A percentile compares a stretch with the other conserved stretches of the same genome.
These are phyloP conservation scores for Casuarina glauca DNA, from an alignment of 306 rosid genomes.

Conservation along the genomic window DNA sequence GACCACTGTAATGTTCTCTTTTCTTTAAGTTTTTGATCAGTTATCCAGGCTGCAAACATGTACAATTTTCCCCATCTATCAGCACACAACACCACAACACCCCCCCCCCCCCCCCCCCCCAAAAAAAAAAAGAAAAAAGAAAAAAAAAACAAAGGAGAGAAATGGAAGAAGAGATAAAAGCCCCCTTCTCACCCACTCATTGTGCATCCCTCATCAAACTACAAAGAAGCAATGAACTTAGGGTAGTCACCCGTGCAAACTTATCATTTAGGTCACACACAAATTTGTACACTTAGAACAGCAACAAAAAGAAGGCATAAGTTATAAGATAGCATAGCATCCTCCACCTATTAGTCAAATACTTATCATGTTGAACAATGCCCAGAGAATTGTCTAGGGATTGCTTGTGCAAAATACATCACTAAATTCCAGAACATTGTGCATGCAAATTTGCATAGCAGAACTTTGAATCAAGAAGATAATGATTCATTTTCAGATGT, in stretches of 20 bases:
- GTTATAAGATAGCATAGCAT: neutral
- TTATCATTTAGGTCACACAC: neutral
- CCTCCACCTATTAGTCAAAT: neutral
- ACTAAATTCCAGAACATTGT: neutral
- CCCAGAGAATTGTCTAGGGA: neutral
- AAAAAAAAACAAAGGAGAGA: neutral
- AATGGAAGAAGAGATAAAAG: neutral
- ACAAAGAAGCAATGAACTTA: constrained; percentile 1
- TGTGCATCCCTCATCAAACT: neutral
- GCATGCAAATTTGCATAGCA: neutral
- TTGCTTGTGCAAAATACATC: neutral
- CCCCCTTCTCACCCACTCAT: neutral
- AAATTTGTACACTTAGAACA: neutral
- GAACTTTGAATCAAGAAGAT: neutral
- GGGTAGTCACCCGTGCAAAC: neutral
- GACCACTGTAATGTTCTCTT: neutral
- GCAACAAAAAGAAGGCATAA: neutral
- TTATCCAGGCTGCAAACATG: neutral
- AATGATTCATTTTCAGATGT: neutral
- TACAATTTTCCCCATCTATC: neutral
- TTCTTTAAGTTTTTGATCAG: too few relatives aligned
- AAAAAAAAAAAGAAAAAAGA: neutral
- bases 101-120: neutral
- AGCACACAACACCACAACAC: neutral
- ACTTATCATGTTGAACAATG: neutral